phyloP scores from a whole-genome alignment of 2,329 filamentous ascomycete genomes.

The Acarospora socialis region DNA sequence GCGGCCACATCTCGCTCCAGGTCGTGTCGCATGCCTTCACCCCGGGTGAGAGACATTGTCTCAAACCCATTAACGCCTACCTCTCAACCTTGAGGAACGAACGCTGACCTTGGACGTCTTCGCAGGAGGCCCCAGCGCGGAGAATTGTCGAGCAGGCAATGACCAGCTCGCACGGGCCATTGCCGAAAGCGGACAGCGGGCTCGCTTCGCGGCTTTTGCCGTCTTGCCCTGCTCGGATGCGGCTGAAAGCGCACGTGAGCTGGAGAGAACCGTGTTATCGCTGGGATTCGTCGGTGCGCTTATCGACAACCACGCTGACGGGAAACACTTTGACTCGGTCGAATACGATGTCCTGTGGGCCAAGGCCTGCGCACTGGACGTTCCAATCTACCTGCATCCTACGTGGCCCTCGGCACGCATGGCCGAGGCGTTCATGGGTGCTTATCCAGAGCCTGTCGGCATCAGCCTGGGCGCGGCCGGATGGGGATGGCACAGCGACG shows the following conservation, averaged over 20 bases:
- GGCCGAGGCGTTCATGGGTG: conserved; percentile 26
- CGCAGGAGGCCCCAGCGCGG: too few relatives aligned
- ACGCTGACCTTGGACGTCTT: too few relatives aligned
- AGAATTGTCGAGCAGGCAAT: conserved; percentile 22
- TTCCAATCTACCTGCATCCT: conserved; percentile 40
- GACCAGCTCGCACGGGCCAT: conserved; percentile 21
- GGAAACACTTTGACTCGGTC: conserved; percentile 24
- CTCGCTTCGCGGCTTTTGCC: conserved; percentile 31
- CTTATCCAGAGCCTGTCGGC: conserved; percentile 20
- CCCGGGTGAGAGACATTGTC: conserved; percentile 31
- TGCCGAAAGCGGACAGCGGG: conserved; percentile 18
- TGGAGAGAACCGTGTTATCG: conserved; percentile 26
- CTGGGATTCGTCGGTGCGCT: conserved; percentile 36
- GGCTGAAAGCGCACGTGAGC: conserved; percentile 22
- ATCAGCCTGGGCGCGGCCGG: conserved; percentile 27
- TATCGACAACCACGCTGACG: conserved; percentile 27
- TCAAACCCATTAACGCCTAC: too few relatives aligned
- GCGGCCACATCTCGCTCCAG: conserved; percentile 16
- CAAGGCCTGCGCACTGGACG: conserved; percentile 30
- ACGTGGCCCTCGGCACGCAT: conserved; percentile 26
- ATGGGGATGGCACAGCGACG: conserved; percentile 37
- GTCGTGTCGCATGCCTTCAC: conserved; percentile 25
- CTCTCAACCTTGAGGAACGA: too few relatives aligned
- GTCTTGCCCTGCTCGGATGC: conserved; percentile 28
- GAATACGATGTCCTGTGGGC: conserved; percentile 34